Evolutionary conservation across 345 rosid genomes (phyloP).

Genomic region (Limnanthes douglasii): DNA sequence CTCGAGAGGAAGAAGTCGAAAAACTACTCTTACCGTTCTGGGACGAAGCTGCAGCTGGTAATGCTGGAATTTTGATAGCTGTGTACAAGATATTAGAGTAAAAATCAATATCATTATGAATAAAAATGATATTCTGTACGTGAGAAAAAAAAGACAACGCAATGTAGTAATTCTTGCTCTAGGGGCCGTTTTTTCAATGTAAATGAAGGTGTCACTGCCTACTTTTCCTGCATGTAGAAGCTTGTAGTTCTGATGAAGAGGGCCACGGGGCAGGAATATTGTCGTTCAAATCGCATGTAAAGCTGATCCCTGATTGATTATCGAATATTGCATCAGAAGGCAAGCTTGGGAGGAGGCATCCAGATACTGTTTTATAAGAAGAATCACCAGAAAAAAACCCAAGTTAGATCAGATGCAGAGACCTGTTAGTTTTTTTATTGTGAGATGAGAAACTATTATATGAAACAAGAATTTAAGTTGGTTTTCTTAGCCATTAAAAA

Average conservation of each 20-base stretch:
- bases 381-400: conserved; percentile 2
- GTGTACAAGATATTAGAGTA: conserved; percentile 9
- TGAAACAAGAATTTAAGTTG: neutral
- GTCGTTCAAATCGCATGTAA: conserved; percentile 93
- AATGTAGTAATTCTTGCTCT: too few relatives aligned
- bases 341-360: conserved; percentile 92
- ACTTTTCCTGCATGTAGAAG: conserved; percentile 79
- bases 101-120: neutral
- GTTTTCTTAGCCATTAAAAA: too few relatives aligned
- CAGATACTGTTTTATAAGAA: conserved; percentile 35
- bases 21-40: conserved; percentile 35
- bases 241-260: conserved; percentile 28
- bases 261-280: conserved; percentile 97
- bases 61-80: conserved; percentile 84
- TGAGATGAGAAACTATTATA: neutral
- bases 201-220: conserved; percentile 3
- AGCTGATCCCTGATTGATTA: conserved; percentile 61
- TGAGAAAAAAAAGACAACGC: neutral
- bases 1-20: neutral
- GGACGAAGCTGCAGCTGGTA: conserved; percentile 82
- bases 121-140: neutral
- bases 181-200: too few relatives aligned
- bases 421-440: neutral
- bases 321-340: conserved; percentile 94
- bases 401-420: conserved; percentile 4